A percentile compares a stretch with the other conserved stretches of the same genome.
phyloP scores from a whole-genome alignment of 495 filamentous ascomycete species.

The Aspergillus taichungensis region DNA sequence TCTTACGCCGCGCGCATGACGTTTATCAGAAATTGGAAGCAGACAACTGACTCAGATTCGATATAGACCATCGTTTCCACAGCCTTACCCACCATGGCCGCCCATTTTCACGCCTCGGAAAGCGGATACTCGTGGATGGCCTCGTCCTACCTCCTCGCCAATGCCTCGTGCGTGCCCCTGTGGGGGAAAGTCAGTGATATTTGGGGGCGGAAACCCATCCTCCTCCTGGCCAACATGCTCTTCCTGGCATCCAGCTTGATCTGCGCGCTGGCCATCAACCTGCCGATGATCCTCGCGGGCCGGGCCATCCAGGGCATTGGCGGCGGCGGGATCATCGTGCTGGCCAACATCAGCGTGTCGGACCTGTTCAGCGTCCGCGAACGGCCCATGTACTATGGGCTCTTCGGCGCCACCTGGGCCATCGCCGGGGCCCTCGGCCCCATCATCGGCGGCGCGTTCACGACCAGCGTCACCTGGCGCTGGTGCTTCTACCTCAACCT shows the following conservation, averaged over 20 bases:
- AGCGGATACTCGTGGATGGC: conserved; percentile 74
- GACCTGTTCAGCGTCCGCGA: conserved; percentile 71
- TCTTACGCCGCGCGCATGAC: background rate
- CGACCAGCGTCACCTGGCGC: conserved; percentile 52
- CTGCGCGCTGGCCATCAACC: conserved; percentile 54
- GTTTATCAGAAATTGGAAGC: background rate
- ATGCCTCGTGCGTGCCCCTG: conserved; percentile 56
- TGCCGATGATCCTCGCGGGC: conserved; percentile 68
- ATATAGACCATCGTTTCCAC: conserved; percentile 44
- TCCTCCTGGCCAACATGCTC: conserved; percentile 59
- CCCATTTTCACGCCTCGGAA: conserved; percentile 49
- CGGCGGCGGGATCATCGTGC: conserved; percentile 68
- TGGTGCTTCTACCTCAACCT: conserved; percentile 62
- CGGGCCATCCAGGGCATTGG: conserved; percentile 77
- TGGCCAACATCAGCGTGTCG: conserved; percentile 75
- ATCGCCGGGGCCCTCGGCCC: conserved; percentile 65
- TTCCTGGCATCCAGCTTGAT: conserved; percentile 74
- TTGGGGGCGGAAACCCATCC: conserved; percentile 73
- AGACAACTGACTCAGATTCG: background rate
- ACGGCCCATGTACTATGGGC: conserved; percentile 53
- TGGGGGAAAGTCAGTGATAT: conserved; percentile 87
- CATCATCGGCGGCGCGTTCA: conserved; percentile 69
- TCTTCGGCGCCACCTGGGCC: conserved; percentile 66
- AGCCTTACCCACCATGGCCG: conserved; percentile 54
- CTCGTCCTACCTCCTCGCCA: conserved; percentile 60